These are phyloP conservation scores for Calamus simplicifolius DNA, from an alignment of 176 grass and related monocot genomes.

Conservation along the genomic window DNA sequence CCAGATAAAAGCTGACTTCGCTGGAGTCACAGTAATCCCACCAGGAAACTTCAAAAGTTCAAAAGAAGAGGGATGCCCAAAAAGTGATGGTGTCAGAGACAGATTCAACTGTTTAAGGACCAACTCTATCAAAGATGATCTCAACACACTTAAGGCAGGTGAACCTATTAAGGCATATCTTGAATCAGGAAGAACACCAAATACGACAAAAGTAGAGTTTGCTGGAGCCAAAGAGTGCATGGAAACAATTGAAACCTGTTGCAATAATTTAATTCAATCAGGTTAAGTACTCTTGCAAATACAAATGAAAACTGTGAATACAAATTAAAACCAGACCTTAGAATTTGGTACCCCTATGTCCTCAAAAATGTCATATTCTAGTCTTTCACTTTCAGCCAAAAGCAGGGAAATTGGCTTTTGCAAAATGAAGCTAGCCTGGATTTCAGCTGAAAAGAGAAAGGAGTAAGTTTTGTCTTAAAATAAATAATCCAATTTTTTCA, in stretches of 20 bases:
- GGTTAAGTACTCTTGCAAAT: neutral
- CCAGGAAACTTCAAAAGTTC: conserved; percentile 56
- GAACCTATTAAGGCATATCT: conserved; percentile 59
- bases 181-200: conserved; percentile 69
- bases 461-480: neutral
- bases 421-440: conserved; percentile 55
- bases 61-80: conserved; percentile 49
- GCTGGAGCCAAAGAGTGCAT: conserved; percentile 39
- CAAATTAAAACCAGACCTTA: conserved; percentile 31
- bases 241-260: conserved; percentile 60
- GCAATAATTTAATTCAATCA: conserved; percentile 19
- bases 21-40: conserved; percentile 68
- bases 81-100: conserved; percentile 51
- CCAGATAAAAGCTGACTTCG: conserved; percentile 56
- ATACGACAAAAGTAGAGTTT: conserved; percentile 54
- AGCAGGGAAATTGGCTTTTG: conserved; percentile 51
- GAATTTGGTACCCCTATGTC: conserved; percentile 73
- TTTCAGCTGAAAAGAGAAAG: conserved; percentile 50
- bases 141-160: conserved; percentile 58
- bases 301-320: neutral
- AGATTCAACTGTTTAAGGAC: conserved; percentile 60
- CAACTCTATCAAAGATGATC: conserved; percentile 64
- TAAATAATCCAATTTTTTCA: neutral
- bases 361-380: conserved; percentile 69
- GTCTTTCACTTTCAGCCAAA: conserved; percentile 33